Evolutionary conservation across 345 rosid genomes (phyloP).

Genomic region (Hibiscus trionum): DNA sequence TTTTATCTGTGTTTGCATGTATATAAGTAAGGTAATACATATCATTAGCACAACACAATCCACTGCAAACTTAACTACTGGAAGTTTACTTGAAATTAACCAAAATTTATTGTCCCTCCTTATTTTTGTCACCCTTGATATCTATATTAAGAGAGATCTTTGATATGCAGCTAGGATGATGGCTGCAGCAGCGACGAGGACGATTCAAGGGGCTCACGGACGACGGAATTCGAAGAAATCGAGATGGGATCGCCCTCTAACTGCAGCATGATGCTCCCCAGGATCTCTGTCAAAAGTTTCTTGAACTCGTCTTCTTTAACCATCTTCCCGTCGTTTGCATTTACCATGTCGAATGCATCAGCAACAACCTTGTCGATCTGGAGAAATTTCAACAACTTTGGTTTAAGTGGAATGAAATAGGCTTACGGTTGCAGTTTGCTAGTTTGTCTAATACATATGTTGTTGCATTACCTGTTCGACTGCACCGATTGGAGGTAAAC

Average conservation of each 20-base stretch:
- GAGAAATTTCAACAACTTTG: background rate
- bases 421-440: background rate
- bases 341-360: conserved; percentile 56
- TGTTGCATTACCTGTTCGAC: conserved; percentile 34
- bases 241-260: conserved; percentile 67
- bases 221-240: conserved; percentile 72
- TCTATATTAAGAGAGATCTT: background rate
- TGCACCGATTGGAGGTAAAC: conserved; percentile 81
- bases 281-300: conserved; percentile 55
- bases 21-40: background rate
- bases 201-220: conserved; percentile 81
- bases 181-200: conserved; percentile 50
- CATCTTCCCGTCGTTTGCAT: conserved; percentile 61
- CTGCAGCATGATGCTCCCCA: conserved; percentile 83
- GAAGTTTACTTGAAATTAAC: background rate
- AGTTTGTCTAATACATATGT: background rate
- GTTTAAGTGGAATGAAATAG: background rate
- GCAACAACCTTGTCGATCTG: conserved; percentile 65
- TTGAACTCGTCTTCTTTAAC: conserved; percentile 85
- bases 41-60: background rate
- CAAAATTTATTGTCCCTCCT: background rate
- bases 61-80: conserved; percentile 4
- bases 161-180: conserved; percentile 14
- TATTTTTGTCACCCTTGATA: conserved; percentile 7
- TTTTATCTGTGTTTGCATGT: background rate